Evolutionary conservation across 2,329 filamentous ascomycete species (phyloP).

Genomic region (Anisogramma anomala): DNA sequence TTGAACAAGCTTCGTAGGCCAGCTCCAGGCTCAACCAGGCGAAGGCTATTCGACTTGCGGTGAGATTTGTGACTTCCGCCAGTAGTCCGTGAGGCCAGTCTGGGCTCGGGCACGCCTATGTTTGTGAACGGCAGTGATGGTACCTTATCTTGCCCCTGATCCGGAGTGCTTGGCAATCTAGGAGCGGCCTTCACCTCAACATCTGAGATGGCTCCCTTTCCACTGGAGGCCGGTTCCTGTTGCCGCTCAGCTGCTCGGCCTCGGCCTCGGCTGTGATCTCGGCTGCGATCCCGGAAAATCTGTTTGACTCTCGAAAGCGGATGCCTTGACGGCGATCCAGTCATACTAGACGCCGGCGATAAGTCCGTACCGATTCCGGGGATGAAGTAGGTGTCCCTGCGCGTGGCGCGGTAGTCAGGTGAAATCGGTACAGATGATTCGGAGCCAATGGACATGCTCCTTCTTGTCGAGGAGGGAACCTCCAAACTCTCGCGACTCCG

Average conservation of each 20-base stretch:
- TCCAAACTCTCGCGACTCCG: slow-evolving; percentile 36
- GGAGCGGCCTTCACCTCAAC: background rate
- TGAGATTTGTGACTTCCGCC: slow-evolving; percentile 38
- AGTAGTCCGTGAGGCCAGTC: slow-evolving; percentile 25
- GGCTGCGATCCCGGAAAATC: slow-evolving; percentile 43
- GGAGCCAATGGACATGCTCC: slow-evolving; percentile 30
- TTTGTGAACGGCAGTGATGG: slow-evolving; percentile 20
- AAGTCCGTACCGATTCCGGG: slow-evolving; percentile 51
- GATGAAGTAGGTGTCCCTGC: slow-evolving; percentile 38
- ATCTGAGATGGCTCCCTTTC: slow-evolving; percentile 23
- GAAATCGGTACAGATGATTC: slow-evolving; percentile 39
- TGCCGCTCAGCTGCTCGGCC: slow-evolving; percentile 25
- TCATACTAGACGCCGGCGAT: slow-evolving; percentile 50
- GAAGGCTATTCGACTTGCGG: slow-evolving; percentile 38
- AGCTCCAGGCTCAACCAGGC: slow-evolving; percentile 33
- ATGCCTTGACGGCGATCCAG: slow-evolving; percentile 50
- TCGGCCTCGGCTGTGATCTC: no score
- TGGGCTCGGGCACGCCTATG: slow-evolving; percentile 30
- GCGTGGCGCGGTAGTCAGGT: slow-evolving; percentile 34
- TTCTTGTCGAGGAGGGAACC: slow-evolving; percentile 29
- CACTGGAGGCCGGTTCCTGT: slow-evolving; percentile 14
- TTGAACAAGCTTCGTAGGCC: slow-evolving; percentile 68
- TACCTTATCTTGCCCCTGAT: slow-evolving; percentile 19
- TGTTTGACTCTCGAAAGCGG: slow-evolving; percentile 44
- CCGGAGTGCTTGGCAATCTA: slow-evolving; percentile 6